These are phyloP conservation scores for Ustilago cynodontis DNA, from an alignment of 1,284 basidiomycete species.

Conservation along the genomic window DNA sequence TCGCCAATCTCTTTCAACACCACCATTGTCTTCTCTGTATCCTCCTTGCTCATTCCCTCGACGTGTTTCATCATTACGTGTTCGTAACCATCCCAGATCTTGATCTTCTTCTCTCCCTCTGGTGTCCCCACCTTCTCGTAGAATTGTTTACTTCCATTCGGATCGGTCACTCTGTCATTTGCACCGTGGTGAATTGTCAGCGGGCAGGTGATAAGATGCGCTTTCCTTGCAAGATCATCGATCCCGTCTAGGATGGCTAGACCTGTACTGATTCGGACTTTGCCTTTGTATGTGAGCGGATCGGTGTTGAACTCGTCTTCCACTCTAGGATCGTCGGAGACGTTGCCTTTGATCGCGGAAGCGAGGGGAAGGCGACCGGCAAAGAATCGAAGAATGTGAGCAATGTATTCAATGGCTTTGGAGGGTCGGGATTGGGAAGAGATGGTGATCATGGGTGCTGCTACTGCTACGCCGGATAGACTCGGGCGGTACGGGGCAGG, in stretches of 20 bases:
- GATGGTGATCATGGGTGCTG: conserved; percentile 72
- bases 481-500: conserved; percentile 44
- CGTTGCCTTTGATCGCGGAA: conserved; percentile 72
- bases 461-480: conserved; percentile 69
- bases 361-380: conserved; percentile 72
- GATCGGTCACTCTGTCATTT: conserved; percentile 72
- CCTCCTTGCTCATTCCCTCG: conserved; percentile 54
- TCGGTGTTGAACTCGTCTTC: conserved; percentile 65
- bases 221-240: conserved; percentile 67
- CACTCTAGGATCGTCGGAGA: conserved; percentile 73
- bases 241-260: conserved; percentile 72
- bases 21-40: conserved; percentile 52
- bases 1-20: conserved; percentile 58
- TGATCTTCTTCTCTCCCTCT: conserved; percentile 71
- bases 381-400: conserved; percentile 69
- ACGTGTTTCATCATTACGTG: conserved; percentile 72
- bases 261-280: conserved; percentile 72
- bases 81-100: conserved; percentile 73
- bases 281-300: conserved; percentile 72
- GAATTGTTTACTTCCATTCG: conserved; percentile 71
- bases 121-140: conserved; percentile 69
- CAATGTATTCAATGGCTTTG: conserved; percentile 70
- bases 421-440: conserved; percentile 70
- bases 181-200: conserved; percentile 73
- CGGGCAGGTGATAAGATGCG: conserved; percentile 68